These are phyloP conservation scores for Blastobotrys arbuscula DNA, from an alignment of 1,139 yeast species.

Conservation along the genomic window DNA sequence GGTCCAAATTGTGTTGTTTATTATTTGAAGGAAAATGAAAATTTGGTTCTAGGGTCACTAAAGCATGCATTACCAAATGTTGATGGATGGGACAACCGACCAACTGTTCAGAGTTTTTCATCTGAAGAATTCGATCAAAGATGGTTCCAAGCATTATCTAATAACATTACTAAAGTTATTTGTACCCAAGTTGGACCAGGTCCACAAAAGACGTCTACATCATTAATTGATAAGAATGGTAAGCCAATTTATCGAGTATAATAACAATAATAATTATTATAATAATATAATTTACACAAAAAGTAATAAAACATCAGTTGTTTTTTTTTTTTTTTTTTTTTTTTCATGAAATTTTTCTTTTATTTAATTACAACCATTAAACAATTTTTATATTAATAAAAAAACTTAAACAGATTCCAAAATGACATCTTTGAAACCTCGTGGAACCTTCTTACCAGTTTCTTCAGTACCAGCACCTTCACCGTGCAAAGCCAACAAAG, in stretches of 20 bases:
- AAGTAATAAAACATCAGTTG: background rate
- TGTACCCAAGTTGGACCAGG: constrained; percentile 85
- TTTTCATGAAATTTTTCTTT: background rate
- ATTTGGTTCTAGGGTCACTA: constrained; percentile 43
- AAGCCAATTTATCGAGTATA: constrained; percentile 5
- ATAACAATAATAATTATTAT: no score
- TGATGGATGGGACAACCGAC: constrained; percentile 63
- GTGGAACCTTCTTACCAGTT: constrained; percentile 84
- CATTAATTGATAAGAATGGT: constrained; percentile 17
- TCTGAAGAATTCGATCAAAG: constrained; percentile 36
- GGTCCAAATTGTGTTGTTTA: constrained; percentile 98
- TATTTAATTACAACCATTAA: constrained; percentile 1
- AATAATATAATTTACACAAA: background rate
- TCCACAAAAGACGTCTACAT: constrained; percentile 39
- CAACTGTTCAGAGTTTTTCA: constrained; percentile 27
- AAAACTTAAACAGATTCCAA: constrained; percentile 66
- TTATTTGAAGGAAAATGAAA: constrained; percentile 70
- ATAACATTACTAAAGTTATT: constrained; percentile 76
- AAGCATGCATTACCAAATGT: constrained; percentile 45
- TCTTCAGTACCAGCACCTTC: constrained; percentile 72
- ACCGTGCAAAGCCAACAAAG: constrained; percentile 86
- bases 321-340: background rate
- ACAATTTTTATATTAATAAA: background rate
- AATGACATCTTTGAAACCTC: constrained; percentile 87
- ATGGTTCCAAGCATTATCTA: constrained; percentile 49